Base-by-base conservation (phyloP, 2,329 filamentous ascomycete genomes). In the Orbilia ellipsospora region DNA sequence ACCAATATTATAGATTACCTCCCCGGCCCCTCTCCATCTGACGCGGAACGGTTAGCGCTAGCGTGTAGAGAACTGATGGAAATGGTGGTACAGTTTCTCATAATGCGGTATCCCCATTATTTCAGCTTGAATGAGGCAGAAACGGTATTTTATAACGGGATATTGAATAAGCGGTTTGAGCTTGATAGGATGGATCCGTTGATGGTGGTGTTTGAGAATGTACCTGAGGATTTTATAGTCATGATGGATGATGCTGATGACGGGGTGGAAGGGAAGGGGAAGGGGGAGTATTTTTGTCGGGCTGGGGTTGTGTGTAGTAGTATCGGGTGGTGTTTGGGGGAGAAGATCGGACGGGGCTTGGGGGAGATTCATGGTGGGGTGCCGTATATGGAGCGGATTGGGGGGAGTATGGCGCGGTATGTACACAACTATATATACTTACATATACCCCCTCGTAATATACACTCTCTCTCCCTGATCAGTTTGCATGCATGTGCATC, bases 21-120 rank as follows among this genome's bases (percentile, higher is more conserved):
- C 0, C 31, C 31, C 10, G 31, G 31, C 8, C 91, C 92, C 0
- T 92, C 92, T 0, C 90, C 90, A 0, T 15, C 8, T 0, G 61
- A 60, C 45, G 48, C 40, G 5, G 45, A 54, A 10, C 5, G 31
- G 5, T 31, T 73, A 12, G 91, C 95, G 79, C 84, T 95, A 0
- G 92, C 89, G 0, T 92, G 90, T 81, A 93, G 93, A 80, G 93
- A 96, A 79, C 84, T 95, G 4, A 94, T 95, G 92, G 93, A 96
- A 81, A 93, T 94, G 88, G 86, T 85, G 1, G 78, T 96, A 2
- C 91, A 94, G 78, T 96, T 94, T 78, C 82, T 94, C n/a, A 91
- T 88, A 75, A 86, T 88, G 2, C 86, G 92, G 2, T 96, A 96
- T 80, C 92, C 93, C 0, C 86, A 89, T 4, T 89, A 91, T 78